A percentile compares a stretch with the other conserved stretches of the same genome.
These are phyloP conservation scores for Strobilomyces confusus DNA, from an alignment of 768 basidiomycete species.

Conservation along the genomic window DNA sequence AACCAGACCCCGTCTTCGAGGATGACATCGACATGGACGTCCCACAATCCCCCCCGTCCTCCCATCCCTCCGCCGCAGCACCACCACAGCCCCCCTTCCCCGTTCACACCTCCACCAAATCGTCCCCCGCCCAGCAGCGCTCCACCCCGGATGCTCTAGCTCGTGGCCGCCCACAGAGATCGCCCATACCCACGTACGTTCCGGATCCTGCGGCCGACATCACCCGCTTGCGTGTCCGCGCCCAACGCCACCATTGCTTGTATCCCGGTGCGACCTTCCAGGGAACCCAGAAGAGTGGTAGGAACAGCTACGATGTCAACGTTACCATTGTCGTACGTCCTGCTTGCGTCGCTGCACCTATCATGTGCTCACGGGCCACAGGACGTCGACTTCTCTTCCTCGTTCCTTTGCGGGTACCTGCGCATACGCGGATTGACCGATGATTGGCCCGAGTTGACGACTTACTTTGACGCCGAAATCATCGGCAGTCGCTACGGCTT, in stretches of 20 bases:
- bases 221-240: slow-evolving; percentile 68
- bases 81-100: slow-evolving; percentile 12
- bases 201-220: slow-evolving; percentile 68
- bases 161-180: slow-evolving; percentile 10
- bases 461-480: slow-evolving; percentile 95
- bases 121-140: slow-evolving; percentile 17
- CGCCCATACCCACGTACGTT: slow-evolving; percentile 8
- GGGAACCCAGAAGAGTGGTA: slow-evolving; percentile 91
- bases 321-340: slow-evolving; percentile 84
- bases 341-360: slow-evolving; percentile 1
- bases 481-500: slow-evolving; percentile 91
- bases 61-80: background rate
- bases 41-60: background rate
- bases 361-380: slow-evolving; percentile 28
- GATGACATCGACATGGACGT: slow-evolving; percentile 36
- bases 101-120: slow-evolving; percentile 13
- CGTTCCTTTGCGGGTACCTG: slow-evolving; percentile 87
- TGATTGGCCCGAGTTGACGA: slow-evolving; percentile 93
- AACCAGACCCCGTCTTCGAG: slow-evolving; percentile 28
- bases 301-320: slow-evolving; percentile 91
- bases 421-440: slow-evolving; percentile 90
- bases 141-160: slow-evolving; percentile 9
- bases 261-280: slow-evolving; percentile 87
- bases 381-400: slow-evolving; percentile 88
- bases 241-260: slow-evolving; percentile 70